Evolutionary conservation across 169 alveolate species (phyloP).

Genomic region (Cryptosporidium ryanae): DNA sequence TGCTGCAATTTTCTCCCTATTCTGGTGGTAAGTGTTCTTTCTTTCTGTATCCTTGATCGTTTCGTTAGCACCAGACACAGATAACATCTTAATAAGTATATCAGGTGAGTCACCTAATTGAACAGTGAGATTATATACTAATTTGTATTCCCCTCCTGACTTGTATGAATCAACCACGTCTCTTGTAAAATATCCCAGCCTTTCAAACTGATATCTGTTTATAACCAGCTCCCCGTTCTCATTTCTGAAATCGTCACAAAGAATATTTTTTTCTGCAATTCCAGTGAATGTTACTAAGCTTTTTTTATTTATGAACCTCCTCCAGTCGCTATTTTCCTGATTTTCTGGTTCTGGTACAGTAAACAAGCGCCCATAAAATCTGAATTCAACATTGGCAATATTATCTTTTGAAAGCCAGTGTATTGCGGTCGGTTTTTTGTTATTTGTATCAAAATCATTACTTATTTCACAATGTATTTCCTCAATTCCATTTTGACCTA

Average conservation of each 20-base stretch:
- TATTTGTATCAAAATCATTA: neutral
- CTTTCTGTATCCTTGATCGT: constrained; percentile 25
- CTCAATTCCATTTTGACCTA: neutral
- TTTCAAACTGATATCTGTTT: constrained; percentile 88
- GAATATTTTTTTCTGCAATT: constrained; percentile 28
- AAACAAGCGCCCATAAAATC: constrained; percentile 84
- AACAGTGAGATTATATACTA: constrained; percentile 39
- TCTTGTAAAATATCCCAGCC: constrained; percentile 87
- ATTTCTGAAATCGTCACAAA: constrained; percentile 32
- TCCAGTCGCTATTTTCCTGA: constrained; percentile 76
- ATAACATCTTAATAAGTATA: constrained; percentile 18
- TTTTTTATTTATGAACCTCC: constrained; percentile 81
- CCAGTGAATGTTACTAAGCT: constrained; percentile 46
- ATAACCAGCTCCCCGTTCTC: constrained; percentile 77
- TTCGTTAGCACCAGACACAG: constrained; percentile 58
- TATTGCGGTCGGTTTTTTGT: constrained; percentile 41
- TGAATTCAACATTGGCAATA: constrained; percentile 41
- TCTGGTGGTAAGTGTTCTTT: constrained; percentile 25
- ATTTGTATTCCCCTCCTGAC: neutral
- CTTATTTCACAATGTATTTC: constrained; percentile 49
- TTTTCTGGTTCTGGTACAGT: constrained; percentile 81
- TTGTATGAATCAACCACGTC: constrained; percentile 37
- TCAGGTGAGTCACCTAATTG: constrained; percentile 63
- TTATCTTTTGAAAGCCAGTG: constrained; percentile 56
- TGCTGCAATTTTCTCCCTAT: constrained; percentile 56